Evolutionary conservation across 2,329 filamentous ascomycete genomes (phyloP).

Genomic region (Calycina herbarum): DNA sequence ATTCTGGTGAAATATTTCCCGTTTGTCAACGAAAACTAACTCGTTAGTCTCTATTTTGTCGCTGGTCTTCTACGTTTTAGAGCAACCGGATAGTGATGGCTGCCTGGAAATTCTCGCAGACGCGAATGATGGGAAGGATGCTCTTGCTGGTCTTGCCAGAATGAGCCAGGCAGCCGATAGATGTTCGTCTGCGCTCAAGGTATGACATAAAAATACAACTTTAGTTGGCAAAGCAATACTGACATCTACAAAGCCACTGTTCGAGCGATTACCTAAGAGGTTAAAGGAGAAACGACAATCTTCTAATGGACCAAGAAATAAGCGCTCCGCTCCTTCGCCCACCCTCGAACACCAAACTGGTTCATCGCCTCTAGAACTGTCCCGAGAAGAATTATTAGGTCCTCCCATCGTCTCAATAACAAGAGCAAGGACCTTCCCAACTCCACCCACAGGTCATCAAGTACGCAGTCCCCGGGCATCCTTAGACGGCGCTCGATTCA

Average conservation of each 20-base stretch:
- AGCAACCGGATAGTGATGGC: slow-evolving; percentile 74
- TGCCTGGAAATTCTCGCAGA: slow-evolving; percentile 81
- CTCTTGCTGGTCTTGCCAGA: slow-evolving; percentile 75
- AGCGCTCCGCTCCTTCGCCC: slow-evolving; percentile 53
- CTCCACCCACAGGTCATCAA: slow-evolving; percentile 31
- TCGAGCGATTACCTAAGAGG: slow-evolving; percentile 77
- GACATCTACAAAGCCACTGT: slow-evolving; percentile 61
- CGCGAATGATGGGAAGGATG: slow-evolving; percentile 79
- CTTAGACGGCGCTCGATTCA: slow-evolving; percentile 33
- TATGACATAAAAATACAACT: slow-evolving; percentile 45
- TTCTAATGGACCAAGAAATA: slow-evolving; percentile 48
- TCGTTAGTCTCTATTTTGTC: slow-evolving; percentile 67
- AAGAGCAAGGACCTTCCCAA: slow-evolving; percentile 35
- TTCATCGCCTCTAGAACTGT: not conserved
- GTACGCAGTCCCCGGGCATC: slow-evolving; percentile 27
- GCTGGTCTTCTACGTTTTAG: slow-evolving; percentile 75
- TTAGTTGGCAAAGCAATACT: slow-evolving; percentile 10
- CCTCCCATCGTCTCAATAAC: slow-evolving; percentile 14
- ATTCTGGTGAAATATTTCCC: not conserved
- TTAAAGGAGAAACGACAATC: slow-evolving; percentile 54
- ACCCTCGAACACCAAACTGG: not conserved
- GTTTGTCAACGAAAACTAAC: not conserved
- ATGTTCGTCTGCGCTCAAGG: slow-evolving; percentile 75
- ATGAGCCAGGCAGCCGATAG: slow-evolving; percentile 87
- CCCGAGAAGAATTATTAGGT: not conserved